These are phyloP conservation scores for Leucosporidium creatinivorum DNA, from an alignment of 768 basidiomycete species.

Conservation along the genomic window DNA sequence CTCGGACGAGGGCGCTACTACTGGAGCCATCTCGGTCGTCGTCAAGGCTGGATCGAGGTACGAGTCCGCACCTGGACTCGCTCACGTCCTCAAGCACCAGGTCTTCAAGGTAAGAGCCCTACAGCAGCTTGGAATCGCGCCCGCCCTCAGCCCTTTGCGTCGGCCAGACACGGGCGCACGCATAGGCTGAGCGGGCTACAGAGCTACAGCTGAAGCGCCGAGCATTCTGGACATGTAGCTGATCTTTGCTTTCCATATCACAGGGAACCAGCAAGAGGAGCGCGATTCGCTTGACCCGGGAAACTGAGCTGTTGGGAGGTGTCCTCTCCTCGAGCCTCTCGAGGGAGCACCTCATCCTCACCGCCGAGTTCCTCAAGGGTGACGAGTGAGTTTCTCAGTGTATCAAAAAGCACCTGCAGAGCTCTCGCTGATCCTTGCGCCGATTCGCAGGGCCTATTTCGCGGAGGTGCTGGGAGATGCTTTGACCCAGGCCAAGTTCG, in stretches of 20 bases:
- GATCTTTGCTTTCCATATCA: not conserved
- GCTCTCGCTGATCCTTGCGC: not conserved
- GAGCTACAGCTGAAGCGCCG: too few relatives aligned
- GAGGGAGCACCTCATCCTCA: slow-evolving; percentile 84
- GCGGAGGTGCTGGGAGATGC: slow-evolving; percentile 79
- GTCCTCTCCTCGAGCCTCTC: slow-evolving; percentile 74
- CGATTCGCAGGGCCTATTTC: slow-evolving; percentile 64
- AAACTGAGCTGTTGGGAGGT: slow-evolving; percentile 89
- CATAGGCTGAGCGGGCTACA: too few relatives aligned
- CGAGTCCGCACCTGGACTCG: slow-evolving; percentile 80
- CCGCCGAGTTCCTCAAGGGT: slow-evolving; percentile 87
- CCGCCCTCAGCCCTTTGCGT: not conserved
- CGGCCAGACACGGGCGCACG: not conserved
- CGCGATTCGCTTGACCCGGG: slow-evolving; percentile 79
- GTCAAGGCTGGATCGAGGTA: slow-evolving; percentile 88
- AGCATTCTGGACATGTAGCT: too few relatives aligned
- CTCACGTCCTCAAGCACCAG: slow-evolving; percentile 94
- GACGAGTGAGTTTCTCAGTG: slow-evolving; percentile 74
- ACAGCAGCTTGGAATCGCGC: not conserved
- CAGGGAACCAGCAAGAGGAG: slow-evolving; percentile 82
- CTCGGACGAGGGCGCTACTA: slow-evolving; percentile 72
- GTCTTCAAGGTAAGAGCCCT: slow-evolving; percentile 78
- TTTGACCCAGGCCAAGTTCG: slow-evolving; percentile 67
- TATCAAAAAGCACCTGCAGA: not conserved
- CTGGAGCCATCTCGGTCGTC: slow-evolving; percentile 76